Evolutionary conservation across 2,329 filamentous ascomycete species (phyloP).

Genomic region (Penicillium sp.): DNA sequence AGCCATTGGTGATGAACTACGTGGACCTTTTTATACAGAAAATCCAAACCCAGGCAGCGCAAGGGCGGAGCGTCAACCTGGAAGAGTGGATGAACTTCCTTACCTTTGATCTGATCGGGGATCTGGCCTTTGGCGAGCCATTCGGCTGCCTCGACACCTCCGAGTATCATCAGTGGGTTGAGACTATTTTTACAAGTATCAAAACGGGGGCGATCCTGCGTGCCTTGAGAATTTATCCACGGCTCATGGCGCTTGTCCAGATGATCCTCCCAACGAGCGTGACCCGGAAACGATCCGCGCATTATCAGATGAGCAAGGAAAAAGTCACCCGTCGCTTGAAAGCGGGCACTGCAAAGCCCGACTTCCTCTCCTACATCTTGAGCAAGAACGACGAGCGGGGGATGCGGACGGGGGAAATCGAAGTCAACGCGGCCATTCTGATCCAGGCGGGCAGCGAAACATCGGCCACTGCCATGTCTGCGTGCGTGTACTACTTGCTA

Average conservation of each 20-base stretch:
- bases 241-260: not conserved
- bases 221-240: conserved; percentile 3
- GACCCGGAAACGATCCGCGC: not conserved
- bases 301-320: too few species aligned
- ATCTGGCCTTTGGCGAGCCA: conserved; percentile 22
- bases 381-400: conserved; percentile 14
- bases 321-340: too few species aligned
- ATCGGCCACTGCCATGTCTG: conserved; percentile 54
- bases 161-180: conserved; percentile 16
- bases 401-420: conserved; percentile 16
- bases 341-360: not conserved
- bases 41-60: conserved; percentile 11
- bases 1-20: conserved; percentile 37
- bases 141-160: conserved; percentile 17
- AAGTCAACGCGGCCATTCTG: conserved; percentile 27
- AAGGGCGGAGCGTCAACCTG: conserved; percentile 2
- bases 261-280: conserved; percentile 1
- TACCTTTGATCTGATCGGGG: conserved; percentile 25
- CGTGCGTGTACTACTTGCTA: conserved; percentile 47
- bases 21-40: conserved; percentile 34
- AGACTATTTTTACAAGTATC: conserved; percentile 13
- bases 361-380: conserved; percentile 22
- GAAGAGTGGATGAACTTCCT: conserved; percentile 18
- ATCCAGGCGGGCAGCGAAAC: conserved; percentile 58
- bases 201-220: conserved; percentile 9